Base-by-base conservation (phyloP, 495 filamentous ascomycete species). In the Pyrenopolyporus hunteri region DNA sequence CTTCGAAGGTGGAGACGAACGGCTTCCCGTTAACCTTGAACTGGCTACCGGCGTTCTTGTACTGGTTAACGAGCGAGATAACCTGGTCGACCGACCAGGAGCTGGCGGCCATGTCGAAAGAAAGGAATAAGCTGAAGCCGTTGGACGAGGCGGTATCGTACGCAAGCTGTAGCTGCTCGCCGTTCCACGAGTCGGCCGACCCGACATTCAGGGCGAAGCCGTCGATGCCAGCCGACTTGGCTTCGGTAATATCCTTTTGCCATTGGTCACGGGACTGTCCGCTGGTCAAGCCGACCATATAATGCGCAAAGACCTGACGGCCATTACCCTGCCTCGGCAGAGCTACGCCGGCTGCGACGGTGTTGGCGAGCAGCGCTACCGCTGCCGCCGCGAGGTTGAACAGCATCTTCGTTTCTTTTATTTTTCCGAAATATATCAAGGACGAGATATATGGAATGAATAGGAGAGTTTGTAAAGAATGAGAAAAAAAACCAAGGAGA, bases 1-100 rank as follows among this genome's bases (percentile, higher is more conserved):
- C 88, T 63, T 90, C 88, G 57, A 92, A 93, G 0, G 90, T 91
- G 1, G 85, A 89, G 22, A 90, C 88, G 14, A 91, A 76, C 1
- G 87, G 82, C 40, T 76, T 78, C 31, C 77, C 78, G 13, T 84
- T 71, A 49, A 84, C 78, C 23, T 78, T 73, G 63, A 82, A 83
- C 57, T 90, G 83, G 2, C 84, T 79, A 6, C 69, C 25, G 2
- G 70, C 74, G 14, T 54, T 48, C 52, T 79, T 82, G 71, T 85
- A 87, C 10, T 71, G 61, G 49, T 88, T 85, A 64, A 91, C 80
- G n/a, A 80, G 75, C 26, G 62, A 58, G 16, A 81, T 74, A 6
- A 91, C 87, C 45, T 83, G 74, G 16, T 78, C 69, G 6, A 77
- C 70, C 0, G 72, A 63, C 88, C 87, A 91, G 2, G 55, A 8